Evolutionary conservation across 805 yeast species (phyloP).

Genomic region (Spathaspora gorwiae): DNA sequence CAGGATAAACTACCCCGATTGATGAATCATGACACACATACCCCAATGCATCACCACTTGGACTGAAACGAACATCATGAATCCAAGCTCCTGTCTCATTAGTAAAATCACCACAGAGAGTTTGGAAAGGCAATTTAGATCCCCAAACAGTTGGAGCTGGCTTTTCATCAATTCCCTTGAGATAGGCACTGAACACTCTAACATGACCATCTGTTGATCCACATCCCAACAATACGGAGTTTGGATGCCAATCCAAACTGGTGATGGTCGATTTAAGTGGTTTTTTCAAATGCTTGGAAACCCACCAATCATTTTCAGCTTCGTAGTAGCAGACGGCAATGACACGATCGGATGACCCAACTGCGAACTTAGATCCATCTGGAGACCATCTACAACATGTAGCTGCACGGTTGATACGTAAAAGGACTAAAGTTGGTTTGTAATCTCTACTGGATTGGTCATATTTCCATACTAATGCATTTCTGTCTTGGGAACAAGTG

Average conservation of each 20-base stretch:
- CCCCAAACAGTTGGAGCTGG: conserved; percentile 90
- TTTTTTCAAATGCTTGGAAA: conserved; percentile 92
- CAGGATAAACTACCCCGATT: conserved; percentile 75
- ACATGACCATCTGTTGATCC: conserved; percentile 95
- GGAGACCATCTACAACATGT: conserved; percentile 95
- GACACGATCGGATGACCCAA: conserved; percentile 90
- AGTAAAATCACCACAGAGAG: conserved; percentile 76
- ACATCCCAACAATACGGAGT: conserved; percentile 78
- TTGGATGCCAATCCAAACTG: conserved; percentile 88
- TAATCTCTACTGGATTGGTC: conserved; percentile 54
- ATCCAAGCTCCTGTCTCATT: conserved; percentile 80
- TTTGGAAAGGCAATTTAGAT: conserved; percentile 88
- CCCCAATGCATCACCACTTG: conserved; percentile 71
- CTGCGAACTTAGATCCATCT: conserved; percentile 91
- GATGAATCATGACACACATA: conserved; percentile 85
- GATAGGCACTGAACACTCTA: conserved; percentile 81
- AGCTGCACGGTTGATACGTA: conserved; percentile 93
- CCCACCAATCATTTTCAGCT: conserved; percentile 98
- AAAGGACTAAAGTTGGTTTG: conserved; percentile 86
- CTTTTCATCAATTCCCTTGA: conserved; percentile 82
- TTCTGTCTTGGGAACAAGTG: conserved; percentile 96
- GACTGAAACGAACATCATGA: conserved; percentile 84
- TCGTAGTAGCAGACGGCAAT: conserved; percentile 96
- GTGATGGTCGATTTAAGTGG: conserved; percentile 88
- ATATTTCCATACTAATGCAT: conserved; percentile 90